Conservation (phyloP, 139 green algal species). For the Chlamydomonas incerta region DNA sequence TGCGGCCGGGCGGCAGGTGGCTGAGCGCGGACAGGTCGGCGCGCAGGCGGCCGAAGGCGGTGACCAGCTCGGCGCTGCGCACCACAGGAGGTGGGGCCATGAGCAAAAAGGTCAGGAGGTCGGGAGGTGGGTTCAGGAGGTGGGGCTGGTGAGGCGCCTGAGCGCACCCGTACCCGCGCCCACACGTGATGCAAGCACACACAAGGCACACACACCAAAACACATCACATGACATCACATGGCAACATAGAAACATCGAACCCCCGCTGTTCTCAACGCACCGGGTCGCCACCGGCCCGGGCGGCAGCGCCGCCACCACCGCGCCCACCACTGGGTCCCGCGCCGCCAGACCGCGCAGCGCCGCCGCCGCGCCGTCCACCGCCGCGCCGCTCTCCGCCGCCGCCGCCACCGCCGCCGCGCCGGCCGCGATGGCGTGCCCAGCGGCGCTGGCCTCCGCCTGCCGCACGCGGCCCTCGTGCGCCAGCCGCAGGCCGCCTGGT, state of each 20-base stretch:
- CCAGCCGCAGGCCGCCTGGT: not conserved
- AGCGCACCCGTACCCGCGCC: too few species aligned
- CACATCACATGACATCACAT: not conserved
- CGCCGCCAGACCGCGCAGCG: conserved; percentile 16
- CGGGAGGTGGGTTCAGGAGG: not conserved
- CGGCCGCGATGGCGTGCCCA: conserved; percentile 14
- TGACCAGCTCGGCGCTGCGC: conserved; percentile 8
- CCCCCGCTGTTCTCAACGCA: not conserved
- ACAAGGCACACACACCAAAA: not conserved
- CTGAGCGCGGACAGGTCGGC: conserved; percentile 23
- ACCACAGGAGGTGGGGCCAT: too few species aligned
- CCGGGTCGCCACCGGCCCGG: not conserved
- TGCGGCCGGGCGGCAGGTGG: not conserved
- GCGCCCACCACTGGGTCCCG: conserved; percentile 14
- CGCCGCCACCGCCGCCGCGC: conserved; percentile 30
- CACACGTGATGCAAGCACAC: not conserved
- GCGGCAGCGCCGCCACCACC: conserved; percentile 23
- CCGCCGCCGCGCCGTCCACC: not conserved
- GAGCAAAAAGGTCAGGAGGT: not conserved
- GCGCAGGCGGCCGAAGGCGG: conserved; percentile 11
- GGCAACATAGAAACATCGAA: not conserved
- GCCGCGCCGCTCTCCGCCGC: conserved; percentile 36
- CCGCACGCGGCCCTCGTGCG: conserved; percentile 11
- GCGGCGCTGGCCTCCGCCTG: conserved; percentile 9
- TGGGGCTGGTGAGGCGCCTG: not conserved